Evolutionary conservation across 169 alveolate genomes (phyloP).

Genomic region (Plasmodium falciparum): DNA sequence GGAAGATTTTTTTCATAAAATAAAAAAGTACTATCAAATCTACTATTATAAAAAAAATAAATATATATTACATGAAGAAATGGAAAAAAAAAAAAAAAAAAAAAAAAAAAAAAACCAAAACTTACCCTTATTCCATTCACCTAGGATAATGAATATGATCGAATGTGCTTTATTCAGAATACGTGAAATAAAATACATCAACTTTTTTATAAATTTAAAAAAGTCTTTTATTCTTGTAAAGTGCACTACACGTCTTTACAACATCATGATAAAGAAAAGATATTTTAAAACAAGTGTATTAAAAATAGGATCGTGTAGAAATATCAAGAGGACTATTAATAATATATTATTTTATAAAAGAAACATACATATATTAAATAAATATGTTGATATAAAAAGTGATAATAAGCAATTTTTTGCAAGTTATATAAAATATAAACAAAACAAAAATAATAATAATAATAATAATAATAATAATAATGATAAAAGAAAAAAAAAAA

Average conservation of each 20-base stretch:
- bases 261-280: constrained; percentile 7
- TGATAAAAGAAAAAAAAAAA: constrained; percentile 27
- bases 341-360: neutral
- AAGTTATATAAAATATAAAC: too few relatives aligned
- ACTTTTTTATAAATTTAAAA: neutral
- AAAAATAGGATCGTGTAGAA: constrained; percentile 11
- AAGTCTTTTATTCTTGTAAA: constrained; percentile 24
- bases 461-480: neutral
- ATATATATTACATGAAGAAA: neutral
- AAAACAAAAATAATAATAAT: neutral
- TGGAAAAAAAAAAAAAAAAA: neutral
- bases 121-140: neutral
- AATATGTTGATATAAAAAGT: neutral
- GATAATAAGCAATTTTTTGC: neutral
- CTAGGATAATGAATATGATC: neutral
- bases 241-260: constrained; percentile 25
- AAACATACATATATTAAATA: too few relatives aligned
- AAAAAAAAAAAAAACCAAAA: neutral
- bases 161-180: neutral
- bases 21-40: constrained; percentile 10
- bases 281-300: constrained; percentile 20
- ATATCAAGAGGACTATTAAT: neutral
- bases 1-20: constrained; percentile 54
- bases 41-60: neutral
- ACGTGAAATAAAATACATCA: neutral